Evolutionary conservation across 192 early-diverging fungal species (phyloP).

Genomic region (Coemansia reversa): DNA sequence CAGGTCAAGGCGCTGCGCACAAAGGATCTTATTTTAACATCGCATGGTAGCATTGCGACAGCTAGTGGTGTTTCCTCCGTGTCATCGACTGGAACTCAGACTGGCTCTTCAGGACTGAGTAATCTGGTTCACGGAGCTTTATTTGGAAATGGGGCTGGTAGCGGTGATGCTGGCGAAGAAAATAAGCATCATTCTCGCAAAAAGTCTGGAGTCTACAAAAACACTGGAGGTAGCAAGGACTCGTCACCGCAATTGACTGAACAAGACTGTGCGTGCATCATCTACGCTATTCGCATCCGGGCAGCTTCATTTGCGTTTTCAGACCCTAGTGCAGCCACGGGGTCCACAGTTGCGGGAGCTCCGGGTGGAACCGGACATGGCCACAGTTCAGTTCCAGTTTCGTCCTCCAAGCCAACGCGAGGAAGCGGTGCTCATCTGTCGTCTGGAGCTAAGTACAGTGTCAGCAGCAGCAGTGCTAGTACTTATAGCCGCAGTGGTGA

Average conservation of each 20-base stretch:
- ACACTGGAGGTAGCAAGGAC: constrained; percentile 22
- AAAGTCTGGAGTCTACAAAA: constrained; percentile 28
- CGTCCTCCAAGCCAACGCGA: constrained; percentile 28
- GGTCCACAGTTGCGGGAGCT: neutral
- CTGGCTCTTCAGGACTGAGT: constrained; percentile 30
- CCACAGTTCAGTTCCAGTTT: constrained; percentile 41
- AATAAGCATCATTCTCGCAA: constrained; percentile 42
- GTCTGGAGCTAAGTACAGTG: neutral
- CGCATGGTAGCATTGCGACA: constrained; percentile 22
- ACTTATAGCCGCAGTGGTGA: constrained; percentile 5
- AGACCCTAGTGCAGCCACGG: constrained; percentile 28
- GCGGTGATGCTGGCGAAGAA: constrained; percentile 19
- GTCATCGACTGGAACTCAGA: constrained; percentile 13
- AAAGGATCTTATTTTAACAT: constrained; percentile 39
- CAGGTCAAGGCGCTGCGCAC: constrained; percentile 45
- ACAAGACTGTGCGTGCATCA: constrained; percentile 55
- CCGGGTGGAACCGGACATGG: neutral
- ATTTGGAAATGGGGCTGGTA: constrained; percentile 19
- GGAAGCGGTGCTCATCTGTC: constrained; percentile 36
- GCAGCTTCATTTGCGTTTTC: constrained; percentile 49
- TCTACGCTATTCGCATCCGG: constrained; percentile 50
- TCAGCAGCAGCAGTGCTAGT: constrained; percentile 10
- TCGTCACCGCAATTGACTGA: constrained; percentile 28
- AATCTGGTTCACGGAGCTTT: constrained; percentile 44
- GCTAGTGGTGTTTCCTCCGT: constrained; percentile 19